Conservation (phyloP, 495 filamentous ascomycete genomes). For the Penicillium coprophilum region DNA sequence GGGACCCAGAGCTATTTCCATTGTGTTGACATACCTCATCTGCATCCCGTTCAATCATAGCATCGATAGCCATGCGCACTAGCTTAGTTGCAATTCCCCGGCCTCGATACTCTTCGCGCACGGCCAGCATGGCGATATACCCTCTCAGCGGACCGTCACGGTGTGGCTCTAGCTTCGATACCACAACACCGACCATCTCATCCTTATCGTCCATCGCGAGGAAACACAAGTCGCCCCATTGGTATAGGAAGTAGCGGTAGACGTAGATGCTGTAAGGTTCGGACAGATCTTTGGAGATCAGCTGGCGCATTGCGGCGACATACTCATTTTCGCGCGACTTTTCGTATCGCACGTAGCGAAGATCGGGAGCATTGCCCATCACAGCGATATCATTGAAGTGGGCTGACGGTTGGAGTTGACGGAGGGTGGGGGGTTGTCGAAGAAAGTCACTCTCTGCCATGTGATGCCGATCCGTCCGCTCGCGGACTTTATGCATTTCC, state of each 20-base stretch:
- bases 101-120: constrained; percentile 72
- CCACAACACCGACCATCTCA: constrained; percentile 80
- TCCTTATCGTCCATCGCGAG: constrained; percentile 69
- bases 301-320: constrained; percentile 80
- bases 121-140: constrained; percentile 98
- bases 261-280: constrained; percentile 99
- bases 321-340: constrained; percentile 73
- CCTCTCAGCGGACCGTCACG: constrained; percentile 77
- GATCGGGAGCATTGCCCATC: constrained; percentile 43
- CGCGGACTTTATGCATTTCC: constrained; percentile 14
- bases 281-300: constrained; percentile 96
- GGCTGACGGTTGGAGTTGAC: constrained; percentile 7
- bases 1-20: not conserved
- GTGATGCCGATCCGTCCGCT: constrained; percentile 35
- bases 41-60: constrained; percentile 79
- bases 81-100: constrained; percentile 88
- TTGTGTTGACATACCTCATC: constrained; percentile 64
- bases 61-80: constrained; percentile 87
- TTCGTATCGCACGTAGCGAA: constrained; percentile 84
- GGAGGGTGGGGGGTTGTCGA: constrained; percentile 2
- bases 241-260: constrained; percentile 96
- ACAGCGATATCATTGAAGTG: constrained; percentile 18
- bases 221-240: constrained; percentile 96
- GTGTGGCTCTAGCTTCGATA: constrained; percentile 93
- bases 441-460: constrained; percentile 29